Evolutionary conservation across 106 monocot species (phyloP), one percentile per base, ranked within the genome.

Genomic region (Acorus gramineus): DNA sequence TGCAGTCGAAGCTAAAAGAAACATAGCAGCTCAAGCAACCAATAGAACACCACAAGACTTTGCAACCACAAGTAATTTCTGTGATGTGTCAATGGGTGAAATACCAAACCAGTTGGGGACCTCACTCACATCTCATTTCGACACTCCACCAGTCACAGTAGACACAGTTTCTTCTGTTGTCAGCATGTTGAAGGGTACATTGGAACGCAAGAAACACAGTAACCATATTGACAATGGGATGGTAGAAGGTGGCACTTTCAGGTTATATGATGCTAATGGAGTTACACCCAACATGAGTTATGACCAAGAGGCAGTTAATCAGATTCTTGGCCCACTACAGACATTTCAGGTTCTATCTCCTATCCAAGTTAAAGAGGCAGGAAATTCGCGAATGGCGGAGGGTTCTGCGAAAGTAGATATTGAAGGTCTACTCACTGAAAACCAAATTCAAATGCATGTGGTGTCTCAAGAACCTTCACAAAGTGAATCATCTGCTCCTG

Each of bases 121-220:
- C 62, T 85, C 85, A 53, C 78, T 74, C 50, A 71, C 77, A 45
- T 81, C 80, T 64, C 73, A 76, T 52, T 66, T 78, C 50, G 74
- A 76, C 50, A 62, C 64, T 72, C 69, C 79, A 57, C 73, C 54
- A 49, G 28, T 28, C 62, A 76, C 65, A 45, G 54, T 51, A 54
- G 85, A 85, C 69, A 64, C 68, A 6, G 72, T 85, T 60, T 81
- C 85, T 76, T 85, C 85, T 62, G 81, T 85, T 50, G 85, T 85
- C 54, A 78, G 69, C 66, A 85, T 85, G 85, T 78, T 85, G 54
- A 85, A 81, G 75, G 81, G 69, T 48, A 69, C 85, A 51, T 44
- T 85, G 44, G 85, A 85, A 65, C 68, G 66, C n/a, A 85, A 85
- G 64, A 85, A 70, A 52, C 75, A 69, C 69, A 57, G 63, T 44